Evolutionary conservation across 192 early-diverging fungal genomes (phyloP).

Genomic region (Entomortierella chlamydospora): DNA sequence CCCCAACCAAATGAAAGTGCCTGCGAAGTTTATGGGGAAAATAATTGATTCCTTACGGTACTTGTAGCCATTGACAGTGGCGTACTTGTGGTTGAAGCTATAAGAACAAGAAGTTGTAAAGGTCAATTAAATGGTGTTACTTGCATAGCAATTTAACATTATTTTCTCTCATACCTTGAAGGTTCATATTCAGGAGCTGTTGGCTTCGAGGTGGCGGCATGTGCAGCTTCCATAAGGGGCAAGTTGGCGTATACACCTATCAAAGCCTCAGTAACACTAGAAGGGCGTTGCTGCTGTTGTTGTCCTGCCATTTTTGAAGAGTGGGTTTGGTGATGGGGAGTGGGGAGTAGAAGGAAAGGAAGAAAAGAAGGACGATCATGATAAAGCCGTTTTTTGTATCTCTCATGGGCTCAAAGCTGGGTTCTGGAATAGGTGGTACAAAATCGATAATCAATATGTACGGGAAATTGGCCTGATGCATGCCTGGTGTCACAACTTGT

Average conservation of each 20-base stretch:
- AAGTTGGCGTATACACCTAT: not conserved
- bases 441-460: no score
- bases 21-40: not conserved
- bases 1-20: not conserved
- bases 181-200: slow-evolving; percentile 5
- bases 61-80: slow-evolving; percentile 5
- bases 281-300: not conserved
- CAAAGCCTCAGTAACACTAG: not conserved
- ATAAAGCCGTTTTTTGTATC: no score
- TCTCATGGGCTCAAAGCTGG: no score
- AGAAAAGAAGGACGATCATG: no score
- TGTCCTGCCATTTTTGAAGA: not conserved
- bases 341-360: not conserved
- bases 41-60: slow-evolving; percentile 11
- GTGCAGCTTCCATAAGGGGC: not conserved
- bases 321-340: not conserved
- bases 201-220: slow-evolving; percentile 11
- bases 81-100: slow-evolving; percentile 34
- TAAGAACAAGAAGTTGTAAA: not conserved
- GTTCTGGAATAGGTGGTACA: no score
- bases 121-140: not conserved
- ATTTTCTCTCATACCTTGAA: no score
- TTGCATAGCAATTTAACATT: no score
- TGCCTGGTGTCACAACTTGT: no score
- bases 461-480: no score